These are phyloP conservation scores for Truncatella angustata DNA, from an alignment of 2,329 filamentous ascomycete species.

Conservation along the genomic window DNA sequence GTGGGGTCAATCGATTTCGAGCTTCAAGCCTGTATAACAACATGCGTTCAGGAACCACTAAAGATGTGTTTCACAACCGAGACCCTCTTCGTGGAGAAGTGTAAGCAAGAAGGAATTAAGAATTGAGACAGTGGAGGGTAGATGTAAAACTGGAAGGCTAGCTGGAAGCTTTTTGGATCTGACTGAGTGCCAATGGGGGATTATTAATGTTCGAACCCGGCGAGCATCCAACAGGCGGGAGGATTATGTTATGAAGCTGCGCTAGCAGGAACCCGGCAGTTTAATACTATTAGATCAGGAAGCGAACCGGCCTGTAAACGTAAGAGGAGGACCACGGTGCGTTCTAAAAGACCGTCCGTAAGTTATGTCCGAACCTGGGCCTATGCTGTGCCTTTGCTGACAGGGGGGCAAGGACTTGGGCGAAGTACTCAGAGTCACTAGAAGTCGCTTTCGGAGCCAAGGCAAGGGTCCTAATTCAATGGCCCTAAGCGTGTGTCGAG, in stretches of 20 bases:
- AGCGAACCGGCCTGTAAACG: slow-evolving; percentile 17
- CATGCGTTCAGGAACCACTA: too few relatives aligned
- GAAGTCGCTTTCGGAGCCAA: neutral
- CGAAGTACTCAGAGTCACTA: neutral
- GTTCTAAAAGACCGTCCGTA: slow-evolving; percentile 26
- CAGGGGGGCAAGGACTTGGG: slow-evolving; percentile 25
- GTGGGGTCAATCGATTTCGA: neutral
- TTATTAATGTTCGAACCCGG: slow-evolving; percentile 28
- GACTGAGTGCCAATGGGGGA: slow-evolving; percentile 15
- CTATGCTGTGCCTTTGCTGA: slow-evolving; percentile 14
- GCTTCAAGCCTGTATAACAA: neutral
- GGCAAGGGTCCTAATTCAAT: neutral
- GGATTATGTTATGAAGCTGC: slow-evolving; percentile 30
- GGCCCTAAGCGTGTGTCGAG: neutral
- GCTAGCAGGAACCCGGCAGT: slow-evolving; percentile 2
- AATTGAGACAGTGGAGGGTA: neutral
- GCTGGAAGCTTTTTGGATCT: neutral
- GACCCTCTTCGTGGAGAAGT: too few relatives aligned
- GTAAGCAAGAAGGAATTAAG: slow-evolving; percentile 1
- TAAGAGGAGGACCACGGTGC: slow-evolving; percentile 21
- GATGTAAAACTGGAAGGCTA: neutral
- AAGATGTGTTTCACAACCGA: too few relatives aligned
- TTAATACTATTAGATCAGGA: slow-evolving; percentile 25
- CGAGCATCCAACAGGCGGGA: slow-evolving; percentile 23
- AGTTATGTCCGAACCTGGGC: slow-evolving; percentile 30